Percentiles rank a stretch among this genome's conserved stretches.
These are phyloP conservation scores for Colletotrichum tofieldiae DNA, from an alignment of 2,329 filamentous ascomycete species.

Conservation along the genomic window DNA sequence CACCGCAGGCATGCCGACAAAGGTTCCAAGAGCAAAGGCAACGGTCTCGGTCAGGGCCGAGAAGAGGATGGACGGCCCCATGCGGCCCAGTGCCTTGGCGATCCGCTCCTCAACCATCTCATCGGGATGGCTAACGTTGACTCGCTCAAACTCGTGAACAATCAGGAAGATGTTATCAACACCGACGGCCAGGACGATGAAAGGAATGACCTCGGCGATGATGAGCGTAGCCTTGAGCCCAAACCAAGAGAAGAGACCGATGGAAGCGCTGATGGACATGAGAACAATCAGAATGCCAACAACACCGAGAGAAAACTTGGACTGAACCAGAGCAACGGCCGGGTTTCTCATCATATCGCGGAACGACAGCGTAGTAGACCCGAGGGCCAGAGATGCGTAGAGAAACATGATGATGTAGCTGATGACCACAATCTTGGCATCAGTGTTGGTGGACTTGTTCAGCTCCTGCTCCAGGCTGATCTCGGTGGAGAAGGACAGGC, in stretches of 20 bases:
- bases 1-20: conserved; percentile 98
- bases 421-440: conserved; percentile 95
- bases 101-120: conserved; percentile 89
- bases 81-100: conserved; percentile 90
- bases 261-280: conserved; percentile 96
- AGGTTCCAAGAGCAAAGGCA: conserved; percentile 91
- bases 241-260: conserved; percentile 92
- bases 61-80: conserved; percentile 96
- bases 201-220: conserved; percentile 98
- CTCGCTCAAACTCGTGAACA: conserved; percentile 96
- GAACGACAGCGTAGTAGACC: conserved; percentile 86
- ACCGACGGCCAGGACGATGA: conserved; percentile 94
- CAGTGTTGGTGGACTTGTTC: conserved; percentile 98
- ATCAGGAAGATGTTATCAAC: conserved; percentile 99
- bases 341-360: conserved; percentile 86
- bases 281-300: conserved; percentile 95
- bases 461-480: conserved; percentile 95
- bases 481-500: conserved; percentile 95
- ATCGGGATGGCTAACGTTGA: conserved; percentile 93
- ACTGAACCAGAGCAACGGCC: conserved; percentile 89
- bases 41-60: conserved; percentile 96
- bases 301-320: conserved; percentile 96
- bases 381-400: conserved; percentile 93
- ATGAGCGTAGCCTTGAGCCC: conserved; percentile 97
- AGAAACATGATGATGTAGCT: conserved; percentile 99